Evolutionary conservation across 2,329 filamentous ascomycete genomes (phyloP).

Genomic region (Fusarium subtropicale): DNA sequence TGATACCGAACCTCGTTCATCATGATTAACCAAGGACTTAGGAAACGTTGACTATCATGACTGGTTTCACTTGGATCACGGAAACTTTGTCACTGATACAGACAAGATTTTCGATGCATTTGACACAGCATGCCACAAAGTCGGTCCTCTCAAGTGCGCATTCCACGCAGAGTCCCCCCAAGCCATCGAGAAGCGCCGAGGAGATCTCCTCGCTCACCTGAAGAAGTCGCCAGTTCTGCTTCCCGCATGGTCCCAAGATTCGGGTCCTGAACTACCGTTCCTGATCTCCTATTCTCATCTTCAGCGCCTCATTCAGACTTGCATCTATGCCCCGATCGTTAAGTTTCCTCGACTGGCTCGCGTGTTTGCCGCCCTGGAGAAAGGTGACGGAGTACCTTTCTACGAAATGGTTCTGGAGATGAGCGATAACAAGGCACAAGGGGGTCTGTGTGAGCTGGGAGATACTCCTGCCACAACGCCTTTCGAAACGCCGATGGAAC

Average conservation of each 20-base stretch:
- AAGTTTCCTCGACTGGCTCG: slow-evolving; percentile 57
- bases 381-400: slow-evolving; percentile 59
- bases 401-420: slow-evolving; percentile 49
- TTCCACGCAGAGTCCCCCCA: slow-evolving; percentile 55
- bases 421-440: slow-evolving; percentile 6
- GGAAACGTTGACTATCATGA: slow-evolving; percentile 66
- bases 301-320: slow-evolving; percentile 56
- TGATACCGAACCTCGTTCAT: too few relatives aligned
- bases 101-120: slow-evolving; percentile 66
- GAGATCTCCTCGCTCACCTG: slow-evolving; percentile 55
- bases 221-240: slow-evolving; percentile 59
- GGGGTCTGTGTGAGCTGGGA: slow-evolving; percentile 40
- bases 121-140: slow-evolving; percentile 64
- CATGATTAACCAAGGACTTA: slow-evolving; percentile 14
- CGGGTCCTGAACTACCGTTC: slow-evolving; percentile 57
- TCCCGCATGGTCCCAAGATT: slow-evolving; percentile 41
- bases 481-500: slow-evolving; percentile 42
- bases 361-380: slow-evolving; percentile 58
- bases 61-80: slow-evolving; percentile 60
- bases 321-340: slow-evolving; percentile 59
- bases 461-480: slow-evolving; percentile 48
- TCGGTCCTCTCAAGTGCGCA: slow-evolving; percentile 60
- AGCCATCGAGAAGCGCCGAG: slow-evolving; percentile 55
- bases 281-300: slow-evolving; percentile 64
- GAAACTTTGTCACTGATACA: slow-evolving; percentile 64